A percentile compares a stretch with the other conserved stretches of the same genome.
Evolutionary conservation across 2,329 filamentous ascomycete species (phyloP).

Genomic region (Fusarium poae): DNA sequence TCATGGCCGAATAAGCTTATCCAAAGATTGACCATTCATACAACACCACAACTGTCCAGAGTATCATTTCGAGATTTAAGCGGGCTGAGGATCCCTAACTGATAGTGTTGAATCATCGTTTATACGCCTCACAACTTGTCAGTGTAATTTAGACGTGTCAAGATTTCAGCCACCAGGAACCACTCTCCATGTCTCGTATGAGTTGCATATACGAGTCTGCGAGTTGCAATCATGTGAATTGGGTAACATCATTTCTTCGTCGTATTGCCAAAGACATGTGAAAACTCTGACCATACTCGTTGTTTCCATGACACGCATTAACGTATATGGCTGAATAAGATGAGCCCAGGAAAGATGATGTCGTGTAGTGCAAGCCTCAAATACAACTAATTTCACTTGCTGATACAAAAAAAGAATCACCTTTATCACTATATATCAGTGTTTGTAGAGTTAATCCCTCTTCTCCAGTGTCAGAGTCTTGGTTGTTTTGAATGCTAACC

Average conservation of each 20-base stretch:
- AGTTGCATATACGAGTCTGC: neutral
- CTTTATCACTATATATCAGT: neutral
- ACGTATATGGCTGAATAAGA: neutral
- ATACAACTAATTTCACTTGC: neutral
- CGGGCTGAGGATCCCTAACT: neutral
- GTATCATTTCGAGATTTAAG: neutral
- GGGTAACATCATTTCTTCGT: neutral
- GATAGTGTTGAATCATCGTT: neutral
- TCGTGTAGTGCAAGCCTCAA: neutral
- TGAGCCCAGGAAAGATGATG: neutral
- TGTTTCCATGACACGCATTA: neutral
- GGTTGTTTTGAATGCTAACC: neutral
- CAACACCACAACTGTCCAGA: no score
- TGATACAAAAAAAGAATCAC: neutral
- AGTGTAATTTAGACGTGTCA: neutral
- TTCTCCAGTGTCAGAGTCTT: neutral
- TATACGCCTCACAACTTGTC: neutral
- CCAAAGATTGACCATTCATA: neutral
- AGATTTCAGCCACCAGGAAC: neutral
- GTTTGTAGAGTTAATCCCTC: neutral
- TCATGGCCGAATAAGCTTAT: neutral
- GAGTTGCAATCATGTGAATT: neutral
- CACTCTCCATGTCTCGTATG: neutral
- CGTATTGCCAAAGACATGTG: neutral
- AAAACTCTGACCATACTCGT: neutral